Evolutionary conservation across 805 yeast genomes (phyloP).

Genomic region (Lachancea quebecensis): DNA sequence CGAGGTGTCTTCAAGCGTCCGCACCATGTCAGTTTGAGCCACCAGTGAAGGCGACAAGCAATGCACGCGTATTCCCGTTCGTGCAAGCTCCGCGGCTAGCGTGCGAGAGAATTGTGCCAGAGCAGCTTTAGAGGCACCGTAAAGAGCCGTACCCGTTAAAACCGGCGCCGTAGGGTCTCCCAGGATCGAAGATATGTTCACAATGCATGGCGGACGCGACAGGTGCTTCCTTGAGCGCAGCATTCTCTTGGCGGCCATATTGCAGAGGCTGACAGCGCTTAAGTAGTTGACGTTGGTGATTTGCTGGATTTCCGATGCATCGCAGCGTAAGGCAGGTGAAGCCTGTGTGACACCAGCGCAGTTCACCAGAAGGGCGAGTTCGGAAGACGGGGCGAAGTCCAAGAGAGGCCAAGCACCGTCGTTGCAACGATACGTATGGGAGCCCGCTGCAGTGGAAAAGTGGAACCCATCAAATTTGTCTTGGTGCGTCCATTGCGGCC

Average conservation of each 20-base stretch:
- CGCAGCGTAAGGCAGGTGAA: constrained; percentile 17
- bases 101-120: constrained; percentile 21
- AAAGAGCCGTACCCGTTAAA: constrained; percentile 26
- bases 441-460: not conserved
- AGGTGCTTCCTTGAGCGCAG: constrained; percentile 13
- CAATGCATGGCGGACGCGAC: constrained; percentile 13
- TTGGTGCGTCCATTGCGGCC: constrained; percentile 25
- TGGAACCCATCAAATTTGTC: constrained; percentile 10
- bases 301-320: constrained; percentile 10
- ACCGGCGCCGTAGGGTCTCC: constrained; percentile 13
- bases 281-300: constrained; percentile 26
- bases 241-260: constrained; percentile 20
- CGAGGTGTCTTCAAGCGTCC: constrained; percentile 4
- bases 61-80: constrained; percentile 14
- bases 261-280: constrained; percentile 22
- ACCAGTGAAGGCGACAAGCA: constrained; percentile 22
- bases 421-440: not conserved
- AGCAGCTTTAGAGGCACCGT: constrained; percentile 31
- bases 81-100: constrained; percentile 17
- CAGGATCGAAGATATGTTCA: constrained; percentile 27
- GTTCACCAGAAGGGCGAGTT: constrained; percentile 22
- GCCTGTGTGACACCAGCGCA: constrained; percentile 31
- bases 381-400: constrained; percentile 8
- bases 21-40: constrained; percentile 25
- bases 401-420: not conserved